Conservation (phyloP, 306 rosid genomes). For the Vigna angularis region DNA sequence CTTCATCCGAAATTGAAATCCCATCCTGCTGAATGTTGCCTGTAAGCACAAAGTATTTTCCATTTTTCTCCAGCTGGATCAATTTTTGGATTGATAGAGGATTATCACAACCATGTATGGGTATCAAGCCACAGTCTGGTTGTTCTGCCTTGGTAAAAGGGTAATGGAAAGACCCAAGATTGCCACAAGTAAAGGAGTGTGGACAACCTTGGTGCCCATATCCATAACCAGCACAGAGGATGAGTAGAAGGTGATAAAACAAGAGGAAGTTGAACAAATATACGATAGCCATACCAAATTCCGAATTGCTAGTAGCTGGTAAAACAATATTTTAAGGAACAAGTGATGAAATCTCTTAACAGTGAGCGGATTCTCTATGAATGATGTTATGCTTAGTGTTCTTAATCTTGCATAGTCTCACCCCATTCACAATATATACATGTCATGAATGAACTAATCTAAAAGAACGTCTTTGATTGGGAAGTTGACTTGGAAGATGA, state of each 20-base stretch:
- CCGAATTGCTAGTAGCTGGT: neutral
- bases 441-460: neutral
- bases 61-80: conserved; percentile 43
- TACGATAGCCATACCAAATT: conserved; percentile 32
- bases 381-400: neutral
- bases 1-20: conserved; percentile 24
- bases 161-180: conserved; percentile 20
- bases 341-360: neutral
- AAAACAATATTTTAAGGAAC: neutral
- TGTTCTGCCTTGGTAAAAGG: conserved; percentile 49
- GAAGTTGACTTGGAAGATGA: conserved; percentile 36
- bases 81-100: neutral
- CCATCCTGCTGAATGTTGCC: neutral
- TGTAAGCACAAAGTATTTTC: neutral
- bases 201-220: conserved; percentile 19
- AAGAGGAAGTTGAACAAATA: conserved; percentile 20
- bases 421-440: conserved; percentile 7
- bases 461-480: conserved; percentile 16
- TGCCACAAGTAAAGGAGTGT: conserved; percentile 35
- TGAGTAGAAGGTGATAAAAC: conserved; percentile 8
- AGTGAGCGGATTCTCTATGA: neutral
- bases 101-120: conserved; percentile 21
- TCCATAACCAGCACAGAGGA: conserved; percentile 27
- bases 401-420: neutral
- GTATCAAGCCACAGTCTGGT: conserved; percentile 44